Percentiles rank a stretch among this genome's conserved stretches.
phyloP scores from a whole-genome alignment of 2,329 filamentous ascomycete species.

The Lasiodiplodia sp. region DNA sequence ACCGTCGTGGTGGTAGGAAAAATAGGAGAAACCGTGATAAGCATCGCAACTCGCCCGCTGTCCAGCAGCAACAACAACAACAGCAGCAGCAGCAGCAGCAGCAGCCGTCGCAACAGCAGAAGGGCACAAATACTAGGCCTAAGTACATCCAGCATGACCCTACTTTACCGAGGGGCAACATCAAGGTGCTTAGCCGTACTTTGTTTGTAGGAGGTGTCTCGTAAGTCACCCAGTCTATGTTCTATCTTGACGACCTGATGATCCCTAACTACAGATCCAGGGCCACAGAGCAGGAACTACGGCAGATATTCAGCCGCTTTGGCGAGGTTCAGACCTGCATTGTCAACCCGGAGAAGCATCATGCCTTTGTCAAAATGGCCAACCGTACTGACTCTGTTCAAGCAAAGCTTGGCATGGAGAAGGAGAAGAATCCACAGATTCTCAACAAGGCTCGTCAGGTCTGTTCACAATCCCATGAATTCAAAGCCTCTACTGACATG shows the following conservation, averaged over 20 bases:
- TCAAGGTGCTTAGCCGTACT: constrained; percentile 93
- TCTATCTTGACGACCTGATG: not conserved
- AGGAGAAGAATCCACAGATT: constrained; percentile 73
- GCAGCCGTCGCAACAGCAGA: constrained; percentile 31
- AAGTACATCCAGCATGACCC: constrained; percentile 86
- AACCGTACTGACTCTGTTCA: constrained; percentile 82
- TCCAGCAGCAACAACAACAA: constrained; percentile 22
- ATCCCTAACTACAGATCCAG: constrained; percentile 34
- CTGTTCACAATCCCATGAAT: constrained; percentile 30
- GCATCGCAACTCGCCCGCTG: constrained; percentile 34
- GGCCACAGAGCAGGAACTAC: constrained; percentile 78
- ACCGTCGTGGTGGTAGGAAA: constrained; percentile 62
- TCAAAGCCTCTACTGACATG: constrained; percentile 12
- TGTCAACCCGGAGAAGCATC: constrained; percentile 96
- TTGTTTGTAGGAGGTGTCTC: constrained; percentile 96
- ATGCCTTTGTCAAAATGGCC: constrained; percentile 99
- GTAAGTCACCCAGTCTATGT: constrained; percentile 60
- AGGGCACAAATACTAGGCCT: constrained; percentile 43
- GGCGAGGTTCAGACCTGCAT: constrained; percentile 96
- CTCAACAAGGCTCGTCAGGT: constrained; percentile 65
- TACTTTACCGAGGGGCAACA: constrained; percentile 74
- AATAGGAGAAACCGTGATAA: constrained; percentile 50
- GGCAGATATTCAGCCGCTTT: constrained; percentile 79
- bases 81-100: constrained; percentile 17
- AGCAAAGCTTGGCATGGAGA: constrained; percentile 89